Percentiles rank a stretch among this genome's conserved stretches.
phyloP scores from a whole-genome alignment of 805 yeast species.

The Wickerhamomyces ciferrii region DNA sequence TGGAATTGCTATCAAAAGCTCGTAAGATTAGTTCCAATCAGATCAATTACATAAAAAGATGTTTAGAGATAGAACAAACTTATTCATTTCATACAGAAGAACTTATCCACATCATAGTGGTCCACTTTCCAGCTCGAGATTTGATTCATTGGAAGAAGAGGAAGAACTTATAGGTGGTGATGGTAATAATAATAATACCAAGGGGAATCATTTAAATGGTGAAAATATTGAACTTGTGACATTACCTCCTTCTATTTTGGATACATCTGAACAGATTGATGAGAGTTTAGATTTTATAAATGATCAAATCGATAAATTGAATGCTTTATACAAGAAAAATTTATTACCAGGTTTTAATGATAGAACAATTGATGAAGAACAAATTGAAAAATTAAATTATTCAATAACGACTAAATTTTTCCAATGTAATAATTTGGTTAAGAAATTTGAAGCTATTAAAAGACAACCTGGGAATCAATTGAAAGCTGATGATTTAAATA shows the following conservation, averaged over 20 bases:
- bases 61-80: slow-evolving; percentile 94
- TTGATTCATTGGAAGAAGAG: slow-evolving; percentile 24
- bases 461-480: slow-evolving; percentile 24
- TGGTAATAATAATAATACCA: neutral
- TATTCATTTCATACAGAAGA: slow-evolving; percentile 81
- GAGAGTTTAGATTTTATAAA: slow-evolving; percentile 48
- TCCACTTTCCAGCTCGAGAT: slow-evolving; percentile 19
- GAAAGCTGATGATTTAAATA: slow-evolving; percentile 44
- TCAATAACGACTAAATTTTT: slow-evolving; percentile 74
- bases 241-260: slow-evolving; percentile 76
- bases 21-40: too few species aligned
- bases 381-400: slow-evolving; percentile 74
- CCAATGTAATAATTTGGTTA: slow-evolving; percentile 69
- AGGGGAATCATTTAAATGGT: slow-evolving; percentile 13
- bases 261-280: slow-evolving; percentile 69
- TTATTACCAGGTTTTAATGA: slow-evolving; percentile 87
- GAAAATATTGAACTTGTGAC: slow-evolving; percentile 52
- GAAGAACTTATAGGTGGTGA: slow-evolving; percentile 22
- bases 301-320: slow-evolving; percentile 51
- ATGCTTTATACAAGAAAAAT: slow-evolving; percentile 71
- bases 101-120: slow-evolving; percentile 70
- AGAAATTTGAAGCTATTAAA: slow-evolving; percentile 49
- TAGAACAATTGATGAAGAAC: slow-evolving; percentile 65
- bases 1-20: too few species aligned
- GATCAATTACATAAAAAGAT: slow-evolving; percentile 29